These are phyloP conservation scores for Amylostereum areolatum DNA, from an alignment of 1,284 basidiomycete species.

Conservation along the genomic window DNA sequence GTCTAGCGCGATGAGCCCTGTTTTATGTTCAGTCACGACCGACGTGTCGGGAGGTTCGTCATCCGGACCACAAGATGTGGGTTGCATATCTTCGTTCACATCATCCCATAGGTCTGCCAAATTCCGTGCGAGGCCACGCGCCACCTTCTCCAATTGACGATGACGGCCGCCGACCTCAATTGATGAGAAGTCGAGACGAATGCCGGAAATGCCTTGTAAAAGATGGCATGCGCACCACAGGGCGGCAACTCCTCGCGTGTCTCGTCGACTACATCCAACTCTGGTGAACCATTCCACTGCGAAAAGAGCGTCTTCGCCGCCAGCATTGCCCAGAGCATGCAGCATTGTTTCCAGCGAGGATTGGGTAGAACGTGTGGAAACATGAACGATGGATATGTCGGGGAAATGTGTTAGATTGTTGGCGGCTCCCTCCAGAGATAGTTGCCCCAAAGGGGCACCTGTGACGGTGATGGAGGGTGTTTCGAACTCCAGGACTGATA, in stretches of 20 bases:
- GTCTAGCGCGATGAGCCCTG: constrained; percentile 39
- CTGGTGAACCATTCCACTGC: constrained; percentile 79
- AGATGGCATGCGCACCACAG: constrained; percentile 79
- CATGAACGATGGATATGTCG: constrained; percentile 52
- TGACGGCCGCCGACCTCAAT: constrained; percentile 15
- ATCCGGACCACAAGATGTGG: constrained; percentile 11
- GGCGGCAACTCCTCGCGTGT: constrained; percentile 56
- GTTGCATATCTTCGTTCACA: constrained; percentile 12
- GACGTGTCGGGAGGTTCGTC: constrained; percentile 19
- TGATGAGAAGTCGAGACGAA: constrained; percentile 32
- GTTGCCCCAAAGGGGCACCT: constrained; percentile 39
- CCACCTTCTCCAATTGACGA: constrained; percentile 59
- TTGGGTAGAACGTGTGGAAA: constrained; percentile 52
- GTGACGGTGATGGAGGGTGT: constrained; percentile 47
- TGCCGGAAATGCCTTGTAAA: constrained; percentile 61
- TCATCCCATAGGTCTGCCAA: constrained; percentile 70
- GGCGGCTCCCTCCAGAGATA: constrained; percentile 48
- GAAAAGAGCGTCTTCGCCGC: constrained; percentile 64
- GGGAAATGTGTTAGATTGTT: constrained; percentile 46
- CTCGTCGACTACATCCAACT: constrained; percentile 44
- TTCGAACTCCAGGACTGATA: constrained; percentile 70
- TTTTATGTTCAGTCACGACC: constrained; percentile 43
- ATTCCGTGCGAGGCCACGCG: constrained; percentile 53
- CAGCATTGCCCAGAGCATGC: constrained; percentile 61
- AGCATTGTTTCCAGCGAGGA: constrained; percentile 66